phyloP scores from a whole-genome alignment of 177 flowering plant genomes.

The Tripterygium wilfordii region DNA sequence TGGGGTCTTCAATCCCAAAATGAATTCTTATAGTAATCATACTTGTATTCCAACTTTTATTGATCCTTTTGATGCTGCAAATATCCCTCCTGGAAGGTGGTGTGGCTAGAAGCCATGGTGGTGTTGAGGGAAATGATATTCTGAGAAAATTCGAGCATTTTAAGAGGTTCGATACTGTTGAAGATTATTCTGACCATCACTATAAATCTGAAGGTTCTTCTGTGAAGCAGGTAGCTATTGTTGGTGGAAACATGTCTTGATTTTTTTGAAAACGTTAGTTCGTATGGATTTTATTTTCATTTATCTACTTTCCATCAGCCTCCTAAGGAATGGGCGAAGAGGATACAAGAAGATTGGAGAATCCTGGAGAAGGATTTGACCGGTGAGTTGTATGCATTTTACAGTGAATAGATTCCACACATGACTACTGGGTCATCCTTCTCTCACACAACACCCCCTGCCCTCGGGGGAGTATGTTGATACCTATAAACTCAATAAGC shows the following conservation, averaged over 20 bases:
- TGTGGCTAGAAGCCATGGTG: slow-evolving; percentile 1
- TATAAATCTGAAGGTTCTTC: slow-evolving; percentile 23
- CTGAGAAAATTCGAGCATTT: slow-evolving; percentile 36
- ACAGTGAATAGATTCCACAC: too few species aligned
- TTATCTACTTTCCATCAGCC: slow-evolving; percentile 29
- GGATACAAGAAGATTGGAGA: slow-evolving; percentile 87
- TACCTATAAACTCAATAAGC: too few species aligned
- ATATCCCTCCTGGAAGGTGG: slow-evolving; percentile 3
- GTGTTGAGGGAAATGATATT: slow-evolving; percentile 30
- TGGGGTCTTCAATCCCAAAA: background rate
- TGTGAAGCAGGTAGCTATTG: slow-evolving; percentile 34
- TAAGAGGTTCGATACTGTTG: slow-evolving; percentile 63
- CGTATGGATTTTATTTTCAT: background rate
- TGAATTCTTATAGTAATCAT: background rate
- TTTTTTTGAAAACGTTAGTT: background rate
- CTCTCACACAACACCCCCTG: too few species aligned
- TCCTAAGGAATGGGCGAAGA: slow-evolving; percentile 56
- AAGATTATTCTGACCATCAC: slow-evolving; percentile 72
- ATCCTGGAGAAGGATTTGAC: slow-evolving; percentile 82
- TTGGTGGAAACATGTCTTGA: background rate
- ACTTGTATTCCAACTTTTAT: background rate
- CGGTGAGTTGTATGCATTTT: slow-evolving; percentile 30
- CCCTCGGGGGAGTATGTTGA: too few species aligned
- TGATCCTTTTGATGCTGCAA: slow-evolving; percentile 1
- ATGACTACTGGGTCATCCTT: too few species aligned